These are phyloP conservation scores for Geosmithia morbida DNA, from an alignment of 2,329 filamentous ascomycete species.

Conservation along the genomic window DNA sequence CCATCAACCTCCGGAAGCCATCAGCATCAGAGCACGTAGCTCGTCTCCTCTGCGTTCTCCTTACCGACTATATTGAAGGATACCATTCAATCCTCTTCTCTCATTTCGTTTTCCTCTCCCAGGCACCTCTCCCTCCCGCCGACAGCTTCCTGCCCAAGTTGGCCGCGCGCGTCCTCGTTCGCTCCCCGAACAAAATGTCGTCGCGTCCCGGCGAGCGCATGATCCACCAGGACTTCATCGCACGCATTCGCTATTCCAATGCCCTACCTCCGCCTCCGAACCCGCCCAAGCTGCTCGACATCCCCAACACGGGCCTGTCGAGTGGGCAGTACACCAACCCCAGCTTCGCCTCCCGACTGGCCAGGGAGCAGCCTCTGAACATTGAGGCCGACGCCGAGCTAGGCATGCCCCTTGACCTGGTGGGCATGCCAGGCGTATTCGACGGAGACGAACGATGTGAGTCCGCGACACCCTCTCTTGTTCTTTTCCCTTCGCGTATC, in stretches of 20 bases:
- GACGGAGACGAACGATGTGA: slow-evolving; percentile 88
- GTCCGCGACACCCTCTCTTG: slow-evolving; percentile 7
- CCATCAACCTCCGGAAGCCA: background rate
- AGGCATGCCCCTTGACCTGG: slow-evolving; percentile 91
- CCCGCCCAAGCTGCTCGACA: slow-evolving; percentile 91
- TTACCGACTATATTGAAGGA: background rate
- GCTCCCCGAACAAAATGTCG: slow-evolving; percentile 10
- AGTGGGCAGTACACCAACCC: slow-evolving; percentile 82
- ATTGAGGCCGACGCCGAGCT: slow-evolving; percentile 96
- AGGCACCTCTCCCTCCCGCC: background rate
- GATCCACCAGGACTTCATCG: slow-evolving; percentile 92
- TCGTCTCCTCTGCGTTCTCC: too few species aligned
- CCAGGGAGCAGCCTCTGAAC: slow-evolving; percentile 83
- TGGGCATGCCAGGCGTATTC: slow-evolving; percentile 89
- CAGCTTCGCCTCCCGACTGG: slow-evolving; percentile 76
- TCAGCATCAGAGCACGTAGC: background rate
- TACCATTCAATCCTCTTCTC: background rate
- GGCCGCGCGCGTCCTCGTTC: background rate
- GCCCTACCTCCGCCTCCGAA: slow-evolving; percentile 86
- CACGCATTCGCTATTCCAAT: slow-evolving; percentile 90
- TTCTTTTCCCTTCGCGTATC: background rate
- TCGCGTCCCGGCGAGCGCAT: slow-evolving; percentile 36
- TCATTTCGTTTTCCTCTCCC: background rate
- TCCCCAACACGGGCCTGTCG: slow-evolving; percentile 81
- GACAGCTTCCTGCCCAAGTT: background rate